Base-by-base conservation (phyloP, 129 eudicot species). In the Deinandra increscens region DNA sequence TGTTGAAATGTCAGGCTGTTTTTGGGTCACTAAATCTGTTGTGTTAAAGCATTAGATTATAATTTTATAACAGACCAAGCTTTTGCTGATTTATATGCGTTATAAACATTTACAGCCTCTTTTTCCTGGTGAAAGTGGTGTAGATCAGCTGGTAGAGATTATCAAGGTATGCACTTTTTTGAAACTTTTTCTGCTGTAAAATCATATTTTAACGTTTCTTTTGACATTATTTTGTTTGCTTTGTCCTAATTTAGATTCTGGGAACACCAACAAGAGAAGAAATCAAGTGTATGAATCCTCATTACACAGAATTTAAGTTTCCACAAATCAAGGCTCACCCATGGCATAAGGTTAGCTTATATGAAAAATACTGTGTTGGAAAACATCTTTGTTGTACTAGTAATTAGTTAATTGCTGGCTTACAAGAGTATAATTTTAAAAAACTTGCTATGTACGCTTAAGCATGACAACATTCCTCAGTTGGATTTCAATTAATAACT, bases 241-340 rank as follows among this genome's bases (percentile, higher is more conserved):
- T 12, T 76, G 45, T 38, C 9, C 1, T 60, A 48, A 37, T 9
- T 34, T 60, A 89, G 99, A 72, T 94, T 63, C 68, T 94, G 75
- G 99, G 97, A 55, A 89, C 97, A 17, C 99, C 97, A 66, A 94
- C 97, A 19, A 84, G 99, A 76, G 99, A 94, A 75, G 99, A 89
- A 79, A 87, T 94, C 54, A 89, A 84, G 84, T 94, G 99, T 82
- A 94, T 94, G 99, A 94, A 89, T 77, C 99, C 99, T 6, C 83
- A 94, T 79, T 94, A 94, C 76, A 89, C 77, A 2, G 99, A 94
- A 60, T 94, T 87, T 70, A 94, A 87, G 84, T 94, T 94, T 79
- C 99, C 97, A 19, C 99, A 94, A 55, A 94, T 94, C 72, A 94
- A 93, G 83, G 99, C 99, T 54, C 95, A 93, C 70, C 99, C 99